Percentiles rank a stretch among this genome's conserved stretches.
These are phyloP conservation scores for Ascochyta koolunga DNA, from an alignment of 2,329 filamentous ascomycete genomes.

Conservation along the genomic window DNA sequence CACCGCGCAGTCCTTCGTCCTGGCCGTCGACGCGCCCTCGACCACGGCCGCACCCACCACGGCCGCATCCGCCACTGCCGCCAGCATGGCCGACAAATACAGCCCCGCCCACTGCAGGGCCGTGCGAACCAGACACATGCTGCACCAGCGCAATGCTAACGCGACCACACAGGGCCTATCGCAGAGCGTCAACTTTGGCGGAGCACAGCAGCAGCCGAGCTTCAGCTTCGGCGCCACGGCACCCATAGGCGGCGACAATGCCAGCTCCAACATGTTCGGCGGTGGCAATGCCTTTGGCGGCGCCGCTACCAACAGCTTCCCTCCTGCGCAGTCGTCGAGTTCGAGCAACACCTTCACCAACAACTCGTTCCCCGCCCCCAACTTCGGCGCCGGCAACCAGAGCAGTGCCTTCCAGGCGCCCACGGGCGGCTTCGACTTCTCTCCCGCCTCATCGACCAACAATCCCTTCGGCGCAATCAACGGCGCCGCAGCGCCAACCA, in stretches of 20 bases:
- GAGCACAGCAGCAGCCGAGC: conserved; percentile 21
- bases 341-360: conserved; percentile 35
- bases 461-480: conserved; percentile 32
- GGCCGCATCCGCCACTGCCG: background rate
- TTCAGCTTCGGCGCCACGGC: conserved; percentile 36
- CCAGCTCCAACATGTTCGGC: conserved; percentile 16
- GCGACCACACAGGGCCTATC: conserved; percentile 27
- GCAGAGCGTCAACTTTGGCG: conserved; percentile 30
- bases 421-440: conserved; percentile 37
- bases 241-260: conserved; percentile 21
- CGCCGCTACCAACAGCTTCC: conserved; percentile 39
- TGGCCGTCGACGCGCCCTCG: background rate
- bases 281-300: conserved; percentile 23
- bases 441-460: conserved; percentile 18
- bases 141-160: conserved; percentile 24
- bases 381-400: conserved; percentile 33
- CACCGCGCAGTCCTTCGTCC: background rate
- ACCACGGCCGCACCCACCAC: background rate
- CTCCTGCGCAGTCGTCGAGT: conserved; percentile 33
- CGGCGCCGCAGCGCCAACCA: conserved; percentile 24
- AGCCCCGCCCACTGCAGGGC: conserved; percentile 14
- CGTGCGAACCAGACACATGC: conserved; percentile 13
- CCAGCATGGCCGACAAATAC: conserved; percentile 13
- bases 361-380: conserved; percentile 41
- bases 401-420: conserved; percentile 34